phyloP scores from a whole-genome alignment of 768 basidiomycete species.

The Ramaria sp. region DNA sequence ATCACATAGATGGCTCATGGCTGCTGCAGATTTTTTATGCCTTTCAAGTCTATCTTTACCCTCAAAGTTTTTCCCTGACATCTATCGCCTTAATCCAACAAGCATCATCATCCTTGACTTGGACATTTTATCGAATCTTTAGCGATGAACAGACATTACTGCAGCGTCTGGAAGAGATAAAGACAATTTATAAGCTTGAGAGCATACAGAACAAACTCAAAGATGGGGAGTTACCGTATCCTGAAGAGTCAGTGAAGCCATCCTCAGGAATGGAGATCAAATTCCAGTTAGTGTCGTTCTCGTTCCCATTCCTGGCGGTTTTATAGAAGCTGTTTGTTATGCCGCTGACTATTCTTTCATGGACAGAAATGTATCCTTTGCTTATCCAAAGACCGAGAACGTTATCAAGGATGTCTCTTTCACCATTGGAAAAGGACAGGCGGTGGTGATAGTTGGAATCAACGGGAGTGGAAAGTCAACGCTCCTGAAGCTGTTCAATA shows the following conservation, averaged over 20 bases:
- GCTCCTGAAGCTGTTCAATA: slow-evolving; percentile 37
- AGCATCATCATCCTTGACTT: slow-evolving; percentile 1
- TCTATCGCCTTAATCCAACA: slow-evolving; percentile 9
- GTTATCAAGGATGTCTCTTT: slow-evolving; percentile 21
- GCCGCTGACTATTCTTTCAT: not conserved
- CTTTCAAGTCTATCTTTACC: slow-evolving; percentile 3
- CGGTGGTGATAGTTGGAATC: slow-evolving; percentile 24
- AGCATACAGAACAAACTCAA: not conserved
- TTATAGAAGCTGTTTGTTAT: too few species aligned
- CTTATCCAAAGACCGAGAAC: slow-evolving; percentile 19
- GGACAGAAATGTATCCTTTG: slow-evolving; percentile 10
- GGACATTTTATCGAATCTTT: not conserved
- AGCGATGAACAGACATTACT: not conserved
- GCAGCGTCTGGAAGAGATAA: slow-evolving; percentile 3
- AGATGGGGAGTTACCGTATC: slow-evolving; percentile 9
- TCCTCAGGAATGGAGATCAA: slow-evolving; percentile 8
- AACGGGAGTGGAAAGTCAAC: slow-evolving; percentile 26
- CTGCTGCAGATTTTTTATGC: slow-evolving; percentile 4
- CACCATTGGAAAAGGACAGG: slow-evolving; percentile 20
- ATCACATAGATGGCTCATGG: not conserved
- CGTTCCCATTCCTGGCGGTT: too few species aligned
- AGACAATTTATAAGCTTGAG: slow-evolving; percentile 7
- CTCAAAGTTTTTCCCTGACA: slow-evolving; percentile 3
- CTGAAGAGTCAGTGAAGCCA: not conserved
- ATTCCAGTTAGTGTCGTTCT: slow-evolving; percentile 2